Evolutionary conservation across 139 green algal genomes (phyloP), one percentile per base, ranked within the genome.

Genomic region (Edaphochlamys debaryana): DNA sequence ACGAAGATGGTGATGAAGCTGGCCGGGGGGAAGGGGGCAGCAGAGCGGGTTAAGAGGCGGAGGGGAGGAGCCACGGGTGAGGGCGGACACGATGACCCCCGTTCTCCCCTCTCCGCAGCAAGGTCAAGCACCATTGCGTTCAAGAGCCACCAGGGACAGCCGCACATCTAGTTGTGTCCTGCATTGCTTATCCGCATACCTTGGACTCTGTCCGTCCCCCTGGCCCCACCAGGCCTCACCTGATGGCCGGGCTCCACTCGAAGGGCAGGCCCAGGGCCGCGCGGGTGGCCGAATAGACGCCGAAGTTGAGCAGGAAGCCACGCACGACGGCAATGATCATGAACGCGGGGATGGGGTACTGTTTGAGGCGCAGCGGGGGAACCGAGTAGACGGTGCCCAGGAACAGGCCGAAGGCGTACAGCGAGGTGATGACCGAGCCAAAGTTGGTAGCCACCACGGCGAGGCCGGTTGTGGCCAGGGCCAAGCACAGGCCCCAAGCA

Each of bases 1-100:
- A 99, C 97, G 91, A 99, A 99, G 19, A 45, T 79, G 17, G 97
- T 99, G 85, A 99, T 99, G 90, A 99, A 99, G 42, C 93, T 96
- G 90, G 88, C 88, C 27, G 32, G 23, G 19, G 19, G 64, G 64
- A 30, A 17, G 2, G 13, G 34, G 34, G 45, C 45, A 54, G 45
- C 13, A 54, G 45, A 13, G 45, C 45, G 45, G 45, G 45, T 54
- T 54, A 22, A 54, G 45, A 54, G 13, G 13, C 11, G 45, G 45
- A n/a, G n/a, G n/a, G n/a, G n/a, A n/a, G n/a, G n/a, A n/a, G n/a
- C n/a, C n/a, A n/a, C n/a, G n/a, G n/a, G n/a, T n/a, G n/a, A n/a
- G n/a, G n/a, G n/a, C n/a, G n/a, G n/a, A n/a, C n/a, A n/a, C n/a
- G n/a, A n/a, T n/a, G n/a, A n/a, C n/a, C n/a, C n/a, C n/a, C n/a